Base-by-base conservation (phyloP, 2,329 filamentous ascomycete genomes). In the Fonsecaea nubica region DNA sequence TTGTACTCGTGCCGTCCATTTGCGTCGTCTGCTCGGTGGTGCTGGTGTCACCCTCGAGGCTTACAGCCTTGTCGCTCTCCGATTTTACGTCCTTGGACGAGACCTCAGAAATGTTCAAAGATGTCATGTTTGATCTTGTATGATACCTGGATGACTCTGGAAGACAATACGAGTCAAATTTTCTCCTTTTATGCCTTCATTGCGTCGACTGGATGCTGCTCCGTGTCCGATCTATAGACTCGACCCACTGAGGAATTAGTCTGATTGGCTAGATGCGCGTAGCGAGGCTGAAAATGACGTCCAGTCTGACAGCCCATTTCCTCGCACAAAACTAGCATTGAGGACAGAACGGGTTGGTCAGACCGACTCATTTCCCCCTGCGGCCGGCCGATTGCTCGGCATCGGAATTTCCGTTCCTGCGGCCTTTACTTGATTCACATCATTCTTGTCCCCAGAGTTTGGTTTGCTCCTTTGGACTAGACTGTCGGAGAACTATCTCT, bases 141-240 rank as follows among this genome's bases (percentile, higher is more conserved):
- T 30, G 2, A 30, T 12, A 6, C 1, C 4, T 18, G 5, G 21
- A 30, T 30, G 45, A 30, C 9, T 30, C 21, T 25, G 12, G 2
- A 13, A 25, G 45, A 13, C 21, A 50, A 10, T 10, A 12, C 25
- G 15, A 30, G 9, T 30, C 45, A 12, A 13, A 10, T 4, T 50
- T 4, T 50, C 9, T 35, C 2, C 30, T n/a, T 55, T 55, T 33
- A 55, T 18, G 6, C 30, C 12, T 9, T 21, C 8, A 8, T 13
- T 30, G 25, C 3, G n/a, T 55, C 30, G 3, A 35, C n/a, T 13
- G 53, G 21, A 25, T 1, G 21, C 6, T 55, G 53, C 53, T 55
- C 53, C 53, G 53, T 55, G 53, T 35, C 53, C 53, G 53, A 55
- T 33, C 53, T 32, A 36, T 36, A 8, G 9, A 30, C 13, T 55